A percentile compares a stretch with the other conserved stretches of the same genome.
Evolutionary conservation across 345 rosid species (phyloP).

Genomic region (Hibiscus trionum): DNA sequence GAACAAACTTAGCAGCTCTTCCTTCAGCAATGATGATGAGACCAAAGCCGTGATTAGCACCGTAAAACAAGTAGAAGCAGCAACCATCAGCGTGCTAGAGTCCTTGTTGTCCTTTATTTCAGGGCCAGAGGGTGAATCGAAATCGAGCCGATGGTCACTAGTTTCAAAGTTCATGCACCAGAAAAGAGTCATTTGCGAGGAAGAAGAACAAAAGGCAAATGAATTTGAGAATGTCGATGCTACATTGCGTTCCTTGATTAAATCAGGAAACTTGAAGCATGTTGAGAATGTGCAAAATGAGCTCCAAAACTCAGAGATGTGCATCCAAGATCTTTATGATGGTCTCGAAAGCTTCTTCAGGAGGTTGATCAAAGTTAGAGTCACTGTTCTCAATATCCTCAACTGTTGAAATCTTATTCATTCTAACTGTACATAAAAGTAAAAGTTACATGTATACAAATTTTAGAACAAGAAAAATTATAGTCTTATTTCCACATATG

Average conservation of each 20-base stretch:
- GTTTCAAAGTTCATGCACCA: neutral
- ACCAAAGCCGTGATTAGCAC: neutral
- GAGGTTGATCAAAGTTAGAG: neutral
- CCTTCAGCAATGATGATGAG: neutral
- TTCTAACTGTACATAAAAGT: neutral
- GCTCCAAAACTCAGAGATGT: neutral
- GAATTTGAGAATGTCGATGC: neutral
- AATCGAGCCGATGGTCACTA: neutral
- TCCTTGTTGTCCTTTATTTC: neutral
- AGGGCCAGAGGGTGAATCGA: neutral
- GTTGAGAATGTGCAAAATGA: neutral
- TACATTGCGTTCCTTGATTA: neutral
- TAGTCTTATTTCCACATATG: neutral
- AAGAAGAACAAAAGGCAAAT: neutral
- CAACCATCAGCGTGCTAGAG: neutral
- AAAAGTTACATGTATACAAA: neutral
- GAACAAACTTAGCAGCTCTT: neutral
- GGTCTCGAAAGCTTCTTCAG: neutral
- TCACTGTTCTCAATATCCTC: conserved; percentile 22
- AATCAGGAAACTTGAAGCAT: neutral
- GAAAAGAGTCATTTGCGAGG: neutral
- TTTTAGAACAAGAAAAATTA: neutral
- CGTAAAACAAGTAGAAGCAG: neutral
- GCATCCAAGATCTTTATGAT: neutral
- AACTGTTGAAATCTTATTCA: neutral